Percentiles rank a stretch among this genome's conserved stretches.
Conservation (phyloP, 2,329 filamentous ascomycete genomes). For the Dothideomycetes sp. region DNA sequence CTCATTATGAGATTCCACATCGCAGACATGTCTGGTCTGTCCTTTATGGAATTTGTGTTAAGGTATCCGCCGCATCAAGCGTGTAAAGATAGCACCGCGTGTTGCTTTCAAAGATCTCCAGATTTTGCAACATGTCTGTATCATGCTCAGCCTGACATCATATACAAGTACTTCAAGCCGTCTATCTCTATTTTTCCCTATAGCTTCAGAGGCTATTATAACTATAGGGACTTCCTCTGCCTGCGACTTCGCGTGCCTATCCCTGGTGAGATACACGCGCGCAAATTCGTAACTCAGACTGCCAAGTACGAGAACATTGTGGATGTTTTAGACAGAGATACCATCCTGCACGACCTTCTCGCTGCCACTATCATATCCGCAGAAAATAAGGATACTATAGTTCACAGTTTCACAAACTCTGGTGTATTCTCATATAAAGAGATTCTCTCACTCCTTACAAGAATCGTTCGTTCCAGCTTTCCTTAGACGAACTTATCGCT, state of each 20-base stretch:
- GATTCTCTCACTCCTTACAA: conserved; percentile 53
- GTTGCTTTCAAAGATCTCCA: no score
- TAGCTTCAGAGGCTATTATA: no score
- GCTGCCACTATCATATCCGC: conserved; percentile 52
- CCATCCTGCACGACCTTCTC: conserved; percentile 55
- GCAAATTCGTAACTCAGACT: conserved; percentile 64
- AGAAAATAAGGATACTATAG: conserved; percentile 51
- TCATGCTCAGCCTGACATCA: no score
- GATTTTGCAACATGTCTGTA: no score
- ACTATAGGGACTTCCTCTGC: conserved; percentile 53
- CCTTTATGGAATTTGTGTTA: no score
- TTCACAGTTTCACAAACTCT: conserved; percentile 64
- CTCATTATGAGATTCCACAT: no score
- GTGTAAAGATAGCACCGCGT: no score
- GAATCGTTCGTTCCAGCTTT: conserved; percentile 53
- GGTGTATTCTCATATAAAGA: conserved; percentile 64
- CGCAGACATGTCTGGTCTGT: no score
- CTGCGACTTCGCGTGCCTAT: conserved; percentile 62
- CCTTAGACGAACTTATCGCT: conserved; percentile 58
- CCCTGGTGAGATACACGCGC: conserved; percentile 55
- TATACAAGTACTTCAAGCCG: no score
- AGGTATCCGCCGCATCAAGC: no score
- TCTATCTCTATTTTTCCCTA: no score
- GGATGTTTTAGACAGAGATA: conserved; percentile 60
- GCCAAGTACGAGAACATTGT: conserved; percentile 55